These are phyloP conservation scores for Puccinia coronata DNA, from an alignment of 1,284 basidiomycete species.

Conservation along the genomic window DNA sequence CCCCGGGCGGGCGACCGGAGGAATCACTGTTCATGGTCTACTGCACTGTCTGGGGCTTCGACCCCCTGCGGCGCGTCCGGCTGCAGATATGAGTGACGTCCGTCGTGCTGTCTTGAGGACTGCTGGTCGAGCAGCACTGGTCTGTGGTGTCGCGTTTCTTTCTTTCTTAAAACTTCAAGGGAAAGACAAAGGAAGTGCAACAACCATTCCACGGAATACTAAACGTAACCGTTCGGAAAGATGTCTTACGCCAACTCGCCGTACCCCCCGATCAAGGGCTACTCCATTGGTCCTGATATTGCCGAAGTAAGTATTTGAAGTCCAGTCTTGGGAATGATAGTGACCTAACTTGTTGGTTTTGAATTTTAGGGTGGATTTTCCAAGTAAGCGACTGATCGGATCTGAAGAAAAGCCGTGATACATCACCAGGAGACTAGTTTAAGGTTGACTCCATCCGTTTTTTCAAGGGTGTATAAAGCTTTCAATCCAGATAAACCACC, in stretches of 20 bases:
- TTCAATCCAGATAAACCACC: conserved; percentile 61
- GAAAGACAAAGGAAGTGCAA: not conserved
- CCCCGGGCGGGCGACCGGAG: too few relatives aligned
- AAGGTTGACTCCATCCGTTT: not conserved
- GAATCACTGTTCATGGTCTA: too few relatives aligned
- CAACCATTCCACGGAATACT: not conserved
- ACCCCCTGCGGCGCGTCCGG: too few relatives aligned
- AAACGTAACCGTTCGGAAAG: not conserved
- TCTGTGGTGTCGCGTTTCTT: too few relatives aligned
- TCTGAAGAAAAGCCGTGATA: not conserved
- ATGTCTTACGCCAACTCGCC: conserved; percentile 46
- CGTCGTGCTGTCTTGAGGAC: too few relatives aligned
- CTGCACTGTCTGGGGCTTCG: too few relatives aligned
- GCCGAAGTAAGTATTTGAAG: conserved; percentile 24
- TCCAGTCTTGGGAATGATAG: too few relatives aligned
- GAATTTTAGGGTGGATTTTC: conserved; percentile 38
- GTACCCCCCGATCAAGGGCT: conserved; percentile 41
- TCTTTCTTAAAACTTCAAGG: too few relatives aligned
- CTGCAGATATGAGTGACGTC: too few relatives aligned
- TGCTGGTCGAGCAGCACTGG: too few relatives aligned
- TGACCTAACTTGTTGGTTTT: too few relatives aligned
- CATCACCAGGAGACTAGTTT: not conserved
- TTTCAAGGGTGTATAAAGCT: conserved; percentile 72
- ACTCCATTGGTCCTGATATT: conserved; percentile 41
- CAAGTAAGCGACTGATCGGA: conserved; percentile 13